These are phyloP conservation scores for Colletotrichum sp. DNA, from an alignment of 2,329 filamentous ascomycete species.

Conservation along the genomic window DNA sequence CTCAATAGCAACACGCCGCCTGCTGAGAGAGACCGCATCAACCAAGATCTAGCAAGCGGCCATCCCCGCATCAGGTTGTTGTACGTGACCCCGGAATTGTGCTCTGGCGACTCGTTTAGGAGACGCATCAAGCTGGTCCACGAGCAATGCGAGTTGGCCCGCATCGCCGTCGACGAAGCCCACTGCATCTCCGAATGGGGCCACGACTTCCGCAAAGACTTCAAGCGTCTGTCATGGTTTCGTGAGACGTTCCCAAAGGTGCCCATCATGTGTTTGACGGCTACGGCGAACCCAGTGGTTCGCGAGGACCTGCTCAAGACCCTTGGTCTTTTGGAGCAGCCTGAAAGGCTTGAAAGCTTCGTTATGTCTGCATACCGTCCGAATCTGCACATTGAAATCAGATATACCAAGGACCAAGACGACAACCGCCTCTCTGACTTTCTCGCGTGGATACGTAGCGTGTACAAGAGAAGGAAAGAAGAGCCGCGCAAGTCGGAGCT, in stretches of 20 bases:
- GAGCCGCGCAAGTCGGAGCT: conserved; percentile 66
- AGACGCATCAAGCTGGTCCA: conserved; percentile 75
- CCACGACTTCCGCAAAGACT: conserved; percentile 94
- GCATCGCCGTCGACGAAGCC: conserved; percentile 91
- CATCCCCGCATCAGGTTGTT: conserved; percentile 84
- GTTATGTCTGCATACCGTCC: conserved; percentile 83
- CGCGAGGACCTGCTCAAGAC: conserved; percentile 82
- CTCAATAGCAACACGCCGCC: conserved; percentile 83
- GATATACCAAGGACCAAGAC: conserved; percentile 79
- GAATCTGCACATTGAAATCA: conserved; percentile 90
- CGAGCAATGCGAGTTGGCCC: conserved; percentile 81
- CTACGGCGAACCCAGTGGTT: conserved; percentile 84
- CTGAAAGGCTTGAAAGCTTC: conserved; percentile 72
- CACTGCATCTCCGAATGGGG: conserved; percentile 99
- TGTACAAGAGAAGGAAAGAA: conserved; percentile 71
- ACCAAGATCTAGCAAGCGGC: conserved; percentile 84
- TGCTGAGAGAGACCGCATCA: conserved; percentile 69
- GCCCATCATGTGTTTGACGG: conserved; percentile 91
- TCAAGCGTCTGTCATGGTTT: conserved; percentile 88
- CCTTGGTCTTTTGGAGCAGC: conserved; percentile 67
- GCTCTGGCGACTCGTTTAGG: conserved; percentile 78
- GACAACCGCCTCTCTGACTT: conserved; percentile 77
- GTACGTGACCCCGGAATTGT: conserved; percentile 93
- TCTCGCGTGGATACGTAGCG: conserved; percentile 75
- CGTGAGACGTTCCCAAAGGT: conserved; percentile 81